phyloP scores from a whole-genome alignment of 208 protist genomes.

The Acanthamoeba quina region DNA sequence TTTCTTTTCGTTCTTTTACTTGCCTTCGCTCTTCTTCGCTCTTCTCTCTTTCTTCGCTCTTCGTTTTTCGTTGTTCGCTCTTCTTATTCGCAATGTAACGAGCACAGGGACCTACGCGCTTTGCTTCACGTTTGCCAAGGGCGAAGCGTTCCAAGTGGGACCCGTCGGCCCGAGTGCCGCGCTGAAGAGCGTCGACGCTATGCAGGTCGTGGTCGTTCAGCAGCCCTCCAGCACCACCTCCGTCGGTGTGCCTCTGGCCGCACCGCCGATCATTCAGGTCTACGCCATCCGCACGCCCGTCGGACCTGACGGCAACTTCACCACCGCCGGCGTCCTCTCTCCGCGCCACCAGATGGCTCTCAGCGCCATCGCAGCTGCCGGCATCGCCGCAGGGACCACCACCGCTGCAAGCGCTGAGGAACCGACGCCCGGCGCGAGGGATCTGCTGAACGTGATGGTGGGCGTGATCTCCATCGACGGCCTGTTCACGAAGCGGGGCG shows the following conservation, averaged over 20 bases:
- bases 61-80: neutral
- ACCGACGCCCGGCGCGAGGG: neutral
- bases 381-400: neutral
- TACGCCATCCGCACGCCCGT: neutral
- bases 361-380: neutral
- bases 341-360: neutral
- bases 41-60: neutral
- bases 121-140: conserved; percentile 4
- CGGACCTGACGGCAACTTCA: neutral
- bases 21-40: neutral
- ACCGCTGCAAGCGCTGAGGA: neutral
- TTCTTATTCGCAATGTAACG: neutral
- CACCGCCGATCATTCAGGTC: neutral
- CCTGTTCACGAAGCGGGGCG: neutral
- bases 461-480: neutral
- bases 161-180: neutral
- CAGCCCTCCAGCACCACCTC: conserved; percentile 37
- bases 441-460: conserved; percentile 28
- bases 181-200: neutral
- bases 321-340: no score
- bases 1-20: no score
- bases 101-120: conserved; percentile 14
- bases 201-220: conserved; percentile 23
- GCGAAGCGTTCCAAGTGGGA: conserved; percentile 2
- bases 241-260: neutral